A percentile compares a stretch with the other conserved stretches of the same genome.
These are phyloP conservation scores for Spinellus fusiger DNA, from an alignment of 192 early-diverging fungal species.

Conservation along the genomic window DNA sequence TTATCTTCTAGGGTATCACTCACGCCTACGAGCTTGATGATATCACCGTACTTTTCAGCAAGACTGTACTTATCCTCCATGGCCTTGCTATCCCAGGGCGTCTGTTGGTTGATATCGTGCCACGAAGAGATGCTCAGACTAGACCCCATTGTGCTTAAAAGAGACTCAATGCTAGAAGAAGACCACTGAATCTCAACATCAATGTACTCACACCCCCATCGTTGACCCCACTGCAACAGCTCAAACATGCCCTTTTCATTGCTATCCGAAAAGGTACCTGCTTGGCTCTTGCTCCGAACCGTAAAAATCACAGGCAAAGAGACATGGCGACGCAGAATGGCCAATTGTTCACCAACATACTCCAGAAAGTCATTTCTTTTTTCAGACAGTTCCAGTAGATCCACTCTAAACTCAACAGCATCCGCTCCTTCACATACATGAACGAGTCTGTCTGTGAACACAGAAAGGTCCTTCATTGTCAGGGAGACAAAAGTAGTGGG, in stretches of 20 bases:
- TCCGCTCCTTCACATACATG: constrained; percentile 73
- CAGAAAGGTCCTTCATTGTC: constrained; percentile 62
- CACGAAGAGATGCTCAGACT: constrained; percentile 76
- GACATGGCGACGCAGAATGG: constrained; percentile 63
- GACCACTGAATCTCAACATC: constrained; percentile 73
- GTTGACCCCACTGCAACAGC: constrained; percentile 60
- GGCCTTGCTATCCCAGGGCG: constrained; percentile 53
- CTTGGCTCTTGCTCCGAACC: constrained; percentile 83
- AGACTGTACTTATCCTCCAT: constrained; percentile 50
- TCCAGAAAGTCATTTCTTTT: constrained; percentile 40
- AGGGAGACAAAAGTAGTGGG: constrained; percentile 84
- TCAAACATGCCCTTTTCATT: constrained; percentile 55
- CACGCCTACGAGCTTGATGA: constrained; percentile 88
- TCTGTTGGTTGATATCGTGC: constrained; percentile 73
- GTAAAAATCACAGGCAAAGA: constrained; percentile 88
- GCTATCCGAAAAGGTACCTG: constrained; percentile 73
- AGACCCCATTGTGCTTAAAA: constrained; percentile 56
- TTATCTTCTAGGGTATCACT: constrained; percentile 79
- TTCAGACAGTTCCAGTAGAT: constrained; percentile 61
- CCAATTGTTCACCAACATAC: constrained; percentile 75
- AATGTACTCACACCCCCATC: constrained; percentile 92
- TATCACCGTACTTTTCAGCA: constrained; percentile 65
- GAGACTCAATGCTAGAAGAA: constrained; percentile 29
- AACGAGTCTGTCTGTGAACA: constrained; percentile 46
- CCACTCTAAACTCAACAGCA: constrained; percentile 90